Conservation (phyloP, 257 asterid species). For the Solanum lignicaule region DNA sequence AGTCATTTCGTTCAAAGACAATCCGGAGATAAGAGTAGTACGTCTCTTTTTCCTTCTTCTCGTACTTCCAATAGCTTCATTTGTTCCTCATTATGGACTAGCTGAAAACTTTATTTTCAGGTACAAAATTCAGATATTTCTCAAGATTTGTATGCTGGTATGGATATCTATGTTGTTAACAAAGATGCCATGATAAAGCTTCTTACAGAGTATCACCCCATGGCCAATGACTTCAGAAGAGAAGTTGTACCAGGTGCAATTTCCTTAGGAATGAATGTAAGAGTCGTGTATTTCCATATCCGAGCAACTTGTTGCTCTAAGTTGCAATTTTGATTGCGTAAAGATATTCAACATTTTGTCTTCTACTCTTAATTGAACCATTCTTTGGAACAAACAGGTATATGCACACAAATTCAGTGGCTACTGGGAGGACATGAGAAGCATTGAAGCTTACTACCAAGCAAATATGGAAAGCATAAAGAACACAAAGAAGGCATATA, state of each 20-base stretch:
- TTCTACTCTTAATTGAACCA: not conserved
- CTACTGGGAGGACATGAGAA: constrained; percentile 87
- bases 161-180: constrained; percentile 76
- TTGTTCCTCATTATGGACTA: not conserved
- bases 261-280: constrained; percentile 76
- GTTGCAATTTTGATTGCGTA: not conserved
- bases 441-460: constrained; percentile 56
- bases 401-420: constrained; percentile 53
- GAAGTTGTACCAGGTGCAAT: constrained; percentile 72
- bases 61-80: not conserved
- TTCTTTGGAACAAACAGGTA: constrained; percentile 20
- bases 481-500: constrained; percentile 32
- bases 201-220: constrained; percentile 47
- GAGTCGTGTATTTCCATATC: not conserved
- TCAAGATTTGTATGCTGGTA: constrained; percentile 25
- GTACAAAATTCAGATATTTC: constrained; percentile 4
- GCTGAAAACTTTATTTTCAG: constrained; percentile 20
- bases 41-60: not conserved
- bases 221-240: constrained; percentile 50
- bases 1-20: constrained; percentile 38
- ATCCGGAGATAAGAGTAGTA: constrained; percentile 1
- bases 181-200: constrained; percentile 61
- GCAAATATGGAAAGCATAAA: constrained; percentile 63
- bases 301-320: not conserved
- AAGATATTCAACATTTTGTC: not conserved